Evolutionary conservation across 495 filamentous ascomycete genomes (phyloP).

Genomic region (Ramalina intermedia): DNA sequence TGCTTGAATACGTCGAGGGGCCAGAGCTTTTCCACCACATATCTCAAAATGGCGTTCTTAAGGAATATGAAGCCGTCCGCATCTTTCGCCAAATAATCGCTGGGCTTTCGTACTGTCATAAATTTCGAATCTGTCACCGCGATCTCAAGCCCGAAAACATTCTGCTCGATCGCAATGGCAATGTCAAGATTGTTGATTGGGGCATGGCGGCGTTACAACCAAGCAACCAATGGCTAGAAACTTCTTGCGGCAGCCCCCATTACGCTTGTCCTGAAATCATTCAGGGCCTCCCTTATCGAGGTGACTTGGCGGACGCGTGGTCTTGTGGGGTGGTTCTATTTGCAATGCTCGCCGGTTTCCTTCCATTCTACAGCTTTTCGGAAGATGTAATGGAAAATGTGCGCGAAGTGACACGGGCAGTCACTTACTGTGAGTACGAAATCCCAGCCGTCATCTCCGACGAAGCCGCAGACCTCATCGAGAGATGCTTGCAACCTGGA

Average conservation of each 20-base stretch:
- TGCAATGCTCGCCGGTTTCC: conserved; percentile 59
- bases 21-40: conserved; percentile 85
- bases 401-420: conserved; percentile 36
- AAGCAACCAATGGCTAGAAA: conserved; percentile 54
- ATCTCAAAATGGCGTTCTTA: conserved; percentile 45
- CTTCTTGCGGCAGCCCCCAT: conserved; percentile 90
- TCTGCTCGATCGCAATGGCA: conserved; percentile 51
- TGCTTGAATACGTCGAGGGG: conserved; percentile 85
- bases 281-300: conserved; percentile 54
- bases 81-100: conserved; percentile 87
- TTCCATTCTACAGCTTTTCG: conserved; percentile 61
- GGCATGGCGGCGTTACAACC: conserved; percentile 95
- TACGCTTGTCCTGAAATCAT: conserved; percentile 92
- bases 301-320: conserved; percentile 81
- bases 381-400: conserved; percentile 26
- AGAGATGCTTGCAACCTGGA: conserved; percentile 54
- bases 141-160: conserved; percentile 98
- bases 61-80: conserved; percentile 65
- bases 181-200: conserved; percentile 90
- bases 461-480: conserved; percentile 69
- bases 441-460: conserved; percentile 51
- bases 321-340: conserved; percentile 86
- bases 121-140: conserved; percentile 86
- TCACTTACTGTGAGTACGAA: conserved; percentile 53
- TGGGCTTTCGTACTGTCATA: conserved; percentile 83